These are phyloP conservation scores for Misopates orontium DNA, from an alignment of 257 asterid species.

Conservation along the genomic window DNA sequence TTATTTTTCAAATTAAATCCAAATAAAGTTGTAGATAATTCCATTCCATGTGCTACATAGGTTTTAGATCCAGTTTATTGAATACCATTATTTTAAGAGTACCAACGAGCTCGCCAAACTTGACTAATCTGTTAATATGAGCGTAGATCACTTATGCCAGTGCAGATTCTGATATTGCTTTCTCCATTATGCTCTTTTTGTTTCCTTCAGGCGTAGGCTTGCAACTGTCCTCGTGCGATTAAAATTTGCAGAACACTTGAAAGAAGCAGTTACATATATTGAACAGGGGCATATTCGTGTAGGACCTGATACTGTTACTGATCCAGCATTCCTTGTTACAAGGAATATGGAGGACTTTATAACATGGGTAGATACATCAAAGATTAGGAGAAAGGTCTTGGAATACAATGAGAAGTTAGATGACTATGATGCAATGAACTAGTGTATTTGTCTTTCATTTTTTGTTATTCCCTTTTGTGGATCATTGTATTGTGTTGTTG, in stretches of 20 bases:
- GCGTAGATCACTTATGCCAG: not conserved
- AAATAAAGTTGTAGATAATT: slow-evolving; percentile 2
- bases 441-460: no score
- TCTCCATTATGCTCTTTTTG: slow-evolving; percentile 1
- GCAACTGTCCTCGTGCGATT: slow-evolving; percentile 66
- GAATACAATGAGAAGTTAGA: slow-evolving; percentile 84
- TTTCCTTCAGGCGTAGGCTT: slow-evolving; percentile 72
- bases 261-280: slow-evolving; percentile 84
- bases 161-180: slow-evolving; percentile 10
- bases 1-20: not conserved
- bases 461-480: no score
- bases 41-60: not conserved
- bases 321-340: slow-evolving; percentile 82
- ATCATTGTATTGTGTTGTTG: no score
- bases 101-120: not conserved
- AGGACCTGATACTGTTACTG: slow-evolving; percentile 86
- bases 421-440: slow-evolving; percentile 81
- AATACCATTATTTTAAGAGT: not conserved
- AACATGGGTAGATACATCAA: slow-evolving; percentile 96
- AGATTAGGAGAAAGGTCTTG: slow-evolving; percentile 82
- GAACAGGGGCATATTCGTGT: slow-evolving; percentile 97
- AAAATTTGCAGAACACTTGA: slow-evolving; percentile 87
- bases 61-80: not conserved
- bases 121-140: not conserved
- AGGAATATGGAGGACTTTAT: slow-evolving; percentile 91